Evolutionary conservation across 192 early-diverging fungal genomes (phyloP).

Genomic region (Umbelopsis ramanniana): DNA sequence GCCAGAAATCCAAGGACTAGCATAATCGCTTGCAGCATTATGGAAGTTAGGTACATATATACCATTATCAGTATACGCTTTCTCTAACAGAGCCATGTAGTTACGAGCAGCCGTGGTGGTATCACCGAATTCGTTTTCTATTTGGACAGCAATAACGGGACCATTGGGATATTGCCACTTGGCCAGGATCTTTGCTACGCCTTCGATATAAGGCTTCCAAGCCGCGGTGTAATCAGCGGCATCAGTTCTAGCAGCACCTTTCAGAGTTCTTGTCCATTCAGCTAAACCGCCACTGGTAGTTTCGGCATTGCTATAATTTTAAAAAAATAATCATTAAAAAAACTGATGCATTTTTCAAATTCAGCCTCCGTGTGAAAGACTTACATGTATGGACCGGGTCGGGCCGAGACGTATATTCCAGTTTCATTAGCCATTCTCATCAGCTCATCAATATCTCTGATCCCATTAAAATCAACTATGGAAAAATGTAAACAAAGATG

Average conservation of each 20-base stretch:
- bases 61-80: conserved; percentile 18
- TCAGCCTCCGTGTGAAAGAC: conserved; percentile 24
- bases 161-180: conserved; percentile 46
- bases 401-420: conserved; percentile 72
- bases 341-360: background rate
- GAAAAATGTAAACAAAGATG: background rate
- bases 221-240: conserved; percentile 24
- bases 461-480: conserved; percentile 50
- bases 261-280: conserved; percentile 22
- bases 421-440: conserved; percentile 70
- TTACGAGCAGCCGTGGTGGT: conserved; percentile 1
- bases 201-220: conserved; percentile 29
- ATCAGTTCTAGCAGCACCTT: conserved; percentile 23
- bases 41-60: conserved; percentile 29
- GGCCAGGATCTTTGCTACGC: conserved; percentile 1
- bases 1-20: conserved; percentile 25
- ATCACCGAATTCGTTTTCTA: conserved; percentile 70
- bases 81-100: conserved; percentile 19
- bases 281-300: conserved; percentile 28
- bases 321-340: background rate
- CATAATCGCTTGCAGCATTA: conserved; percentile 23
- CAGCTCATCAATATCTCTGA: conserved; percentile 66
- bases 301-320: conserved; percentile 25
- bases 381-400: conserved; percentile 79
- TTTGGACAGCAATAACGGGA: conserved; percentile 74